Evolutionary conservation across 306 rosid species (phyloP), one percentile per base, ranked within the genome.

Genomic region (Vigna nakashimae): DNA sequence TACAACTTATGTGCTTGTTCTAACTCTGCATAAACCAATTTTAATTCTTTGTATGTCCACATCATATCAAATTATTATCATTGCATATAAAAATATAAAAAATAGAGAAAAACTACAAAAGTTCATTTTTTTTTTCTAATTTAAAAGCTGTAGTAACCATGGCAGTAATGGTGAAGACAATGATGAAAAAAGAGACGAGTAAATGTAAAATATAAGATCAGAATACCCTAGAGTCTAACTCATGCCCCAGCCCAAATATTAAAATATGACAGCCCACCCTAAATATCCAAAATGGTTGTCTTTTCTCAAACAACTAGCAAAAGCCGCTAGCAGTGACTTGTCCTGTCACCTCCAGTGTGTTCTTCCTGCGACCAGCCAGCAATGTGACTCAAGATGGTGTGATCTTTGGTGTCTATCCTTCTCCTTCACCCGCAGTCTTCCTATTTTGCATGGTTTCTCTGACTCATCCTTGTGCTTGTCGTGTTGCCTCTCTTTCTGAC

Each of bases 121-220:
- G 71, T 67, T 80, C 26, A 6, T 62, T 22, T 20, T 52, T 15
- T 42, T 17, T 16, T 74, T 49, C 24, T 50, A 17, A 69, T 75
- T 74, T 68, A 18, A 42, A 42, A 30, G 26, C 53, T 68, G 26
- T 52, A 52, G 58, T 20, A 7, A 28, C 58, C 58, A 7, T 17
- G 28, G 26, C 26, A 1, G 24, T 2, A 52, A 22, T 11, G 6
- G 18, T 16, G 56, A n/a, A 51, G 56, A 51, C 56, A 51, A 1
- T 8, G 4, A 42, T 42, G 46, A 42, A 42, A 42, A 42, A 8
- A 0, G 46, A 9, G 49, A 43, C 2, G 58, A 52, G 26, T 18
- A 43, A 43, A 10, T 11, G 11, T 18, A 9, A 36, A 20, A 55
- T 3, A 50, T 4, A 16, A 10, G 18, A 55, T 55, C 20, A 18